Base-by-base conservation (phyloP, 352 stramenopile genomes). In the Pythium sp. region DNA sequence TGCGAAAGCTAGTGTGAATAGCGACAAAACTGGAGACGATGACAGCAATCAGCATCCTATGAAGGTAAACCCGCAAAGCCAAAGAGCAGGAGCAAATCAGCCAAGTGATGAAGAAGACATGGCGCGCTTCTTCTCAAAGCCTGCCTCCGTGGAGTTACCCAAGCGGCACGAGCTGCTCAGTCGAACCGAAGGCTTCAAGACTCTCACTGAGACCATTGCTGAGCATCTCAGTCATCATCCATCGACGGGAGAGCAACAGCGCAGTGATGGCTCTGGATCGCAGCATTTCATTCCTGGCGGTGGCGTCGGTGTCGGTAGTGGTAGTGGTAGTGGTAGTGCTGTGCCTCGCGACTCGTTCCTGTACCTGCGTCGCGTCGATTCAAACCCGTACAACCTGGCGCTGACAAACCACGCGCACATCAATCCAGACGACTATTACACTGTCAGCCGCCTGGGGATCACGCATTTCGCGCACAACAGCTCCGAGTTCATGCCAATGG, bases 371-470 rank as follows among this genome's bases (percentile, higher is more conserved):
- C 75, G 86, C 4, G 78, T 90, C 32, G 81, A 91, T 60, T 87
- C 84, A 4, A 92, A 94, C 46, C 86, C 86, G 51, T 94, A 94
- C 71, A 86, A 91, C 68, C 66, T 94, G 32, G 71, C 77, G 22
- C 66, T 92, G 14, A 89, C 86, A 18, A 82, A 72, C 4, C 86
- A 95, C 63, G 74, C 86, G 8, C 65, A 70, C 2, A 92, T 95
- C 34, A 76, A 96, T 51, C 78, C 80, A 4, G 72, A 86, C 30
- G 71, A 97, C 65, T 98, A 98, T 72, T 98, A 95, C 68, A 98
- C 93, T 0, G 83, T 97, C 6, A 97, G 87, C 56, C 77, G 89
- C 15, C 68, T 92, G 8, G 94, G 94, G 14, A 86, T 98, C 51
- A 97, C 93, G 4, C 90, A 97, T 55, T 98, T 98, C 62, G 71